Evolutionary conservation across 2,329 filamentous ascomycete genomes (phyloP), one percentile per base, ranked within the genome.

Genomic region (Monosporascus sp.): DNA sequence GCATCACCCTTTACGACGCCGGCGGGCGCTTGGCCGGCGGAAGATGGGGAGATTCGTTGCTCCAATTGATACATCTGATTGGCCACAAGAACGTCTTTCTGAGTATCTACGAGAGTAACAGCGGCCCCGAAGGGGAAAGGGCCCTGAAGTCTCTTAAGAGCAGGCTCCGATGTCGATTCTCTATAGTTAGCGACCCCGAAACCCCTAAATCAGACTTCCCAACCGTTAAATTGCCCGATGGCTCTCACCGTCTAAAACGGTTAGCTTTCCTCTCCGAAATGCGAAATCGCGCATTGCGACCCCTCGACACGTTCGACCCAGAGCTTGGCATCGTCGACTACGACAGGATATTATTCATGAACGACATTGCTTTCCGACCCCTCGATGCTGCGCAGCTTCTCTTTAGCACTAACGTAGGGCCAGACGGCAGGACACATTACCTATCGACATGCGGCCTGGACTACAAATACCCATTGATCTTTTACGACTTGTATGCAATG

Each of bases 401-500:
- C 8, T 88, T 90, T 56, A 77, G 76, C 48, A 87, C 83, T 3
- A 82, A 85, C 60, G 61, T 70, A 17, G 76, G 78, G 6, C 63
- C 72, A 17, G 69, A 77, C 31, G 86, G 85, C 11, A 68, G 70
- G 22, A 63, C 80, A 0, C 72, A 76, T 48, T 91, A 90, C 61
- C 81, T 84, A 4, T 84, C 87, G 0, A 85, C 85, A 3, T 91
- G 88, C 63, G 85, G 85, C 0, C 71, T 89, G 37, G 88, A 91
- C 70, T 90, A 85, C 62, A 81, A 84, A 56, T 79, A 81, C 52
- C 83, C 86, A 0, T 82, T 87, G 57, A 76, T 81, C 41, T 88
- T 84, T 65, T 91, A 91, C 68, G 88, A 91, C 66, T 83, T 86
- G 0, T 91, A 88, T 66, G 88, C 87, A 1, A 82, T 85, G 20